Base-by-base conservation (phyloP, 2,329 filamentous ascomycete species). In the Colletotrichum musae region DNA sequence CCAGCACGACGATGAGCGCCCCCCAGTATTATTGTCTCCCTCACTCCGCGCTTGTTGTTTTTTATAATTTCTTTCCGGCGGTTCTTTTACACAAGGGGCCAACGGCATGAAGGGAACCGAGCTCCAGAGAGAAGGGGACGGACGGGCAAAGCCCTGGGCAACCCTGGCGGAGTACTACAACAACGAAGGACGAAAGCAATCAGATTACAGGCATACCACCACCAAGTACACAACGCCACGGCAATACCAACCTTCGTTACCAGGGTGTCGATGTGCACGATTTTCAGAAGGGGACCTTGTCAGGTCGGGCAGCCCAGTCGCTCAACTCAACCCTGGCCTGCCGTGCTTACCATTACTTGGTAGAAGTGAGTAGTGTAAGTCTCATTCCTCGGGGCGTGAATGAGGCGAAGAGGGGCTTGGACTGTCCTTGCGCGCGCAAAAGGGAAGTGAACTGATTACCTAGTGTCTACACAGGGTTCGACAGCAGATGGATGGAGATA, bases 401-500 rank as follows among this genome's bases (percentile, higher is more conserved):
- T 32, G 16, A 63, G 51, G 60, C 39, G 21, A 50, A 10, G 52
- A 52, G 45, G 43, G 58, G 58, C 28, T 47, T 66, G 57, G 26
- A 48, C 41, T 43, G 57, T 10, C 48, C 50, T 41, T 43, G 32
- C 32, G 32, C 32, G 9, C 32, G 28, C 28, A 9, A 7, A 36
- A 64, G 47, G 47, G 21, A 26, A 41, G 32, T 56, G 3, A 59
- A 12, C 41, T 58, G 43, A 64, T 59, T 59, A 10, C 32, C 32
- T 36, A 64, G 54, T 52, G 53, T 51, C 62, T 32, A 47, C 62
- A n/a, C 53, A 50, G 62, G 62, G 16, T 43, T 56, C 53, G 24
- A 50, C 26, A 60, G 43, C 41, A 41, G 43, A 41, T 61, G 26
- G 43, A 41, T 61, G 41, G 60, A 24, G 53, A n/a, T 52, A 26